Percentiles rank a stretch among this genome's conserved stretches.
Evolutionary conservation across 176 grass and related monocot species (phyloP).

Genomic region (Musa acuminata): DNA sequence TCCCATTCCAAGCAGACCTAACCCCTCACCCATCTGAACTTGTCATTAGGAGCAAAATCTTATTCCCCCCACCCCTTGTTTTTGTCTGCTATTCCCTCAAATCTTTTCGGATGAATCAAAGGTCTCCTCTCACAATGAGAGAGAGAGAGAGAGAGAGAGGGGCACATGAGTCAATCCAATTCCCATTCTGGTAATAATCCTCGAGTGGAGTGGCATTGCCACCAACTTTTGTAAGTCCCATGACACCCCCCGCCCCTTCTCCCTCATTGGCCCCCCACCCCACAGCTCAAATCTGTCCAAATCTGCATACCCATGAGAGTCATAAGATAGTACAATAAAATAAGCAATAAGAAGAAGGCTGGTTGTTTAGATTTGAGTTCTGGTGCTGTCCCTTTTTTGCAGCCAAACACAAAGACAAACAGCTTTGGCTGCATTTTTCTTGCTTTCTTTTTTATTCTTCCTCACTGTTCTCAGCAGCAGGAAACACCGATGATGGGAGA

Average conservation of each 20-base stretch:
- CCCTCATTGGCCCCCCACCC: background rate
- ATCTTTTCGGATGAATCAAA: background rate
- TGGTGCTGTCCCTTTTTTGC: too few species aligned
- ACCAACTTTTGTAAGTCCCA: background rate
- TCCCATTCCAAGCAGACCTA: background rate
- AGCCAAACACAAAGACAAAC: too few species aligned
- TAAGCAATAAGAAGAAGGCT: too few species aligned
- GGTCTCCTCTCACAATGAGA: background rate
- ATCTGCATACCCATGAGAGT: conserved; percentile 3
- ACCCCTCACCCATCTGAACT: background rate
- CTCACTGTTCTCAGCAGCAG: too few species aligned
- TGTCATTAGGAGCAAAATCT: background rate
- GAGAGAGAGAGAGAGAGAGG: background rate
- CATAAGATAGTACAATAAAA: too few species aligned
- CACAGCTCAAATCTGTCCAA: conserved; percentile 10
- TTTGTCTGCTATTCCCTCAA: background rate
- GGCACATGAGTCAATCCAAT: background rate
- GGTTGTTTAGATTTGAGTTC: too few species aligned
- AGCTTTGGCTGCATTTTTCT: too few species aligned
- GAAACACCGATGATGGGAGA: too few species aligned
- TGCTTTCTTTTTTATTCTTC: too few species aligned
- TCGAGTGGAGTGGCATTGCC: background rate
- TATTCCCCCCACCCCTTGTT: background rate
- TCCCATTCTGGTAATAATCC: conserved; percentile 3
- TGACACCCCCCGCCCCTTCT: background rate